Base-by-base conservation (phyloP, 257 asterid genomes). In the Coffea eugenioides region DNA sequence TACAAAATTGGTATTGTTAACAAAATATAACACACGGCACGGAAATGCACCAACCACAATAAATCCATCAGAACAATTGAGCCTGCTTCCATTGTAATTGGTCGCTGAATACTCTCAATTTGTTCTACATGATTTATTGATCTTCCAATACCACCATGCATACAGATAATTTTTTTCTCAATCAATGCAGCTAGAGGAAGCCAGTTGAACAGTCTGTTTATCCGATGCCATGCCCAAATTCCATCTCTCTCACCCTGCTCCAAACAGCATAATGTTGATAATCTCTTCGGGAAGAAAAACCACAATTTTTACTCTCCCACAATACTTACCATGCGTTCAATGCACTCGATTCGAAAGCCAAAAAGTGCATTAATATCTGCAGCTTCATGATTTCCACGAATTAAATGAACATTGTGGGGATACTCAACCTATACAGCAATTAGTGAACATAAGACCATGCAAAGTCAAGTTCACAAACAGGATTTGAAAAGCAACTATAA, bases 111-210 rank as follows among this genome's bases (percentile, higher is more conserved):
- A 86, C 80, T 89, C 86, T 96, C 98, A 41, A 96, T 96, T 88
- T 96, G 99, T 82, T 96, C 98, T 71, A 96, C 80, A 84, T 94
- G 99, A 84, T 96, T 96, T 69, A 96, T 96, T 21, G 99, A 96
- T 90, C 98, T 90, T 80, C 99, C 99, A 82, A 96, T 96, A 76
- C 99, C 99, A 83, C 99, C 99, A 83, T 96, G 99, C 99, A 96
- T 96, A 84, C 99, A 94, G 49, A 96, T 90, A 46, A 94, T 96
- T 79, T 96, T 96, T 82, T 94, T 96, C 94, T 96, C 99, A 54
- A 96, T 92, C 82, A 92, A 83, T 41, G 99, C 99, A 66, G 99
- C 97, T 80, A 94, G 88, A 61, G 99, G 99, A 84, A 96, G 98
- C 99, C 99, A 96, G 86, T 96, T 96, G 84, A 96, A 96, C 86